Evolutionary conservation across 768 basidiomycete genomes (phyloP).

Genomic region (Filobasidium wieringae): DNA sequence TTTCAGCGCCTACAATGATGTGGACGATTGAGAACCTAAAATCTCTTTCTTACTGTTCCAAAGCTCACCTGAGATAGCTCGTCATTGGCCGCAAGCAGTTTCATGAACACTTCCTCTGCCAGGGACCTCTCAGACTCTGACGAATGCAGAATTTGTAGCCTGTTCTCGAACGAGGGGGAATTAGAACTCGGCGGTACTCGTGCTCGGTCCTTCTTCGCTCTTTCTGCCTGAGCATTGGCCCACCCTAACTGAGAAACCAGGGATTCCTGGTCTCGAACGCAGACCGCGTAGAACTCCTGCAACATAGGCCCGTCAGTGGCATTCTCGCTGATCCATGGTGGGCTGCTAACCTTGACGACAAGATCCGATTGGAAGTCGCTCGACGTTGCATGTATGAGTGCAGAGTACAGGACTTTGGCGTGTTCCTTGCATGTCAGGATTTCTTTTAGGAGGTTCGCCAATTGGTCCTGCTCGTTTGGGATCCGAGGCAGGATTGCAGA

Average conservation of each 20-base stretch:
- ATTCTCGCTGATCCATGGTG: neutral
- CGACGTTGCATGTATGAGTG: slow-evolving; percentile 57
- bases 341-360: slow-evolving; percentile 54
- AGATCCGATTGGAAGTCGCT: slow-evolving; percentile 54
- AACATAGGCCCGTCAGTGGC: no score
- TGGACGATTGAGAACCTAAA: neutral
- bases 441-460: slow-evolving; percentile 68
- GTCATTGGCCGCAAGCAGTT: slow-evolving; percentile 61
- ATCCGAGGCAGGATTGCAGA: slow-evolving; percentile 40
- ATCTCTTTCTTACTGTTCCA: no score
- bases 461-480: slow-evolving; percentile 64
- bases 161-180: slow-evolving; percentile 1
- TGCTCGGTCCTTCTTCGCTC: slow-evolving; percentile 26
- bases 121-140: slow-evolving; percentile 41
- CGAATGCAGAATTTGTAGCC: neutral
- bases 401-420: slow-evolving; percentile 59
- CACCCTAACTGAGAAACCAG: slow-evolving; percentile 79
- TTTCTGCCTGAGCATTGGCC: slow-evolving; percentile 56
- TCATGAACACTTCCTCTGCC: slow-evolving; percentile 61
- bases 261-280: slow-evolving; percentile 68
- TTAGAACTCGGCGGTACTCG: neutral
- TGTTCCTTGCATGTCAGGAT: slow-evolving; percentile 75
- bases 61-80: slow-evolving; percentile 46
- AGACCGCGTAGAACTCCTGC: slow-evolving; percentile 73
- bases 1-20: slow-evolving; percentile 43